Evolutionary conservation across 2,329 filamentous ascomycete species (phyloP).

Genomic region (Dactylellina drechsleri): DNA sequence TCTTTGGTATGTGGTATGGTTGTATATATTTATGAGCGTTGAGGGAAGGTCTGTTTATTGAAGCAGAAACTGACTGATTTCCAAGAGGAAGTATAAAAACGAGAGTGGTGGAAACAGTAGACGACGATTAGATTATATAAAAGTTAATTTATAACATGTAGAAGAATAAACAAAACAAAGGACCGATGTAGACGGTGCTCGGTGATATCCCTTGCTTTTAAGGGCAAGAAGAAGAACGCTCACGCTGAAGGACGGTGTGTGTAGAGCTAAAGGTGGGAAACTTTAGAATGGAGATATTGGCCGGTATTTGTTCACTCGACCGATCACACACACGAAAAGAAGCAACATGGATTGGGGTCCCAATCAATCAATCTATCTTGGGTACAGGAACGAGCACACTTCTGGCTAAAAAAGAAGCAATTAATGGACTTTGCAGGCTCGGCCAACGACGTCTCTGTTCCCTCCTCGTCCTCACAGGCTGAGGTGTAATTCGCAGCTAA

Average conservation of each 20-base stretch:
- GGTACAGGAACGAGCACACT: slow-evolving; percentile 38
- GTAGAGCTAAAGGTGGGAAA: slow-evolving; percentile 52
- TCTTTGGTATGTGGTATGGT: slow-evolving; percentile 32
- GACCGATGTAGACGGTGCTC: slow-evolving; percentile 52
- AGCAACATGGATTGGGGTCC: slow-evolving; percentile 42
- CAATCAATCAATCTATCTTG: slow-evolving; percentile 50
- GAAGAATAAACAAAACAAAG: slow-evolving; percentile 51
- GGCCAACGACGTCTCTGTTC: slow-evolving; percentile 52
- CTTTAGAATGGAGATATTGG: slow-evolving; percentile 53
- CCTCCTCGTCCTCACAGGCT: slow-evolving; percentile 46
- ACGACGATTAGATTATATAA: slow-evolving; percentile 54
- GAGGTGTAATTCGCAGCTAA: slow-evolving; percentile 52
- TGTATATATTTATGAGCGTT: slow-evolving; percentile 32
- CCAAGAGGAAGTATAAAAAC: slow-evolving; percentile 42
- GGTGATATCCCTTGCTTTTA: slow-evolving; percentile 52
- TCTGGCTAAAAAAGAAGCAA: slow-evolving; percentile 48
- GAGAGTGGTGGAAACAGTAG: slow-evolving; percentile 55
- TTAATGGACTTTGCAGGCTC: slow-evolving; percentile 32
- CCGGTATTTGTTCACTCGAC: slow-evolving; percentile 53
- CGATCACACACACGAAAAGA: slow-evolving; percentile 37
- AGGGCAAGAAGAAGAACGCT: slow-evolving; percentile 51
- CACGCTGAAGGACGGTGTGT: slow-evolving; percentile 53
- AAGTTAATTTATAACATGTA: slow-evolving; percentile 51
- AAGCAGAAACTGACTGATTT: slow-evolving; percentile 46
- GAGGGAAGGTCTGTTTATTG: slow-evolving; percentile 41